Base-by-base conservation (phyloP, 371 early-diverging fungal species). In the Catenaria anguillulae region DNA sequence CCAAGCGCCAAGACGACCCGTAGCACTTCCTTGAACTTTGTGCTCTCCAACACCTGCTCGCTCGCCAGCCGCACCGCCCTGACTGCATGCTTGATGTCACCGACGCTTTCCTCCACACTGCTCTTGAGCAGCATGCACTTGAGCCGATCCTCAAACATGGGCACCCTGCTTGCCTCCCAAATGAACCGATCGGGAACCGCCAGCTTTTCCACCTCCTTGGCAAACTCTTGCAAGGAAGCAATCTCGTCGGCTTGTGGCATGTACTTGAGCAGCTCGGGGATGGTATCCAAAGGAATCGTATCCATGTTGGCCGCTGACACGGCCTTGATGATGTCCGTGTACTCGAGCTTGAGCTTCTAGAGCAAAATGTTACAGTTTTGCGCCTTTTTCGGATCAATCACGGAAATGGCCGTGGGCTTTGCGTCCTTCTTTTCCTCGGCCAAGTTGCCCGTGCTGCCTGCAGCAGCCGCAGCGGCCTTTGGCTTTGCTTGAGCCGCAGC, bases 1-100 rank as follows among this genome's bases (percentile, higher is more conserved):
- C 79, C 79, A 17, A 79, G 68, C 13, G 77, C 79, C 0, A 79
- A 64, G 21, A 77, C 68, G 59, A 78, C 64, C 69, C 72, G 24
- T 2, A 35, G n/a, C 40, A 79, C 21, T 50, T 77, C 70, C 55
- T 65, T 71, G 43, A 75, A 70, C 67, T 73, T 75, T 29, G 67
- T 62, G 52, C 76, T 73, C 24, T 65, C 65, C 61, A 60, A 60
- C 17, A 79, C 73, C 46, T 76, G 76, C 61, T 64, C 64, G 24
- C 67, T 71, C 4, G 75, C 76, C 0, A 48, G 59, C 36, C 35
- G 42, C 55, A 73, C 60, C 60, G 56, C 61, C 4, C 42, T 60
- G 21, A 77, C 68, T 52, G 68, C n/a, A 10, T 54, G 68, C 68
- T 73, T 67, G 15, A 66, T 66, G 66, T 77, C 79, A 46, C 73